A percentile compares a stretch with the other conserved stretches of the same genome.
Evolutionary conservation across 331 rosid genomes (phyloP).

Genomic region (Prunus yedoensis): DNA sequence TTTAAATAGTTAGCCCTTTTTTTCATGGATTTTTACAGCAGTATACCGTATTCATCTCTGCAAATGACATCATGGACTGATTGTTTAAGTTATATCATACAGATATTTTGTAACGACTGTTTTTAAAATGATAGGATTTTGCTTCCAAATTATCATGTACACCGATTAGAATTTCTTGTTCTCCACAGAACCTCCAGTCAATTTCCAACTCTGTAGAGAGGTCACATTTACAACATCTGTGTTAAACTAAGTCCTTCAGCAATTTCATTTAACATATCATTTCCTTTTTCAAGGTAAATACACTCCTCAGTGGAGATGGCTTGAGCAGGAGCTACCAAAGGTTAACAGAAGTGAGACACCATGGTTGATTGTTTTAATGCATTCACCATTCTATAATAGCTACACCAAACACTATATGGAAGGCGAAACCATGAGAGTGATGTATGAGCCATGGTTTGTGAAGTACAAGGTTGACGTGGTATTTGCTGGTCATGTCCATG

Average conservation of each 20-base stretch:
- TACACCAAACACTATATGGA: constrained; percentile 74
- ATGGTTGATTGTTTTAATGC: constrained; percentile 75
- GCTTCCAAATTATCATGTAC: not conserved
- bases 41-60: not conserved
- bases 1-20: not conserved
- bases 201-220: not conserved
- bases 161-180: not conserved
- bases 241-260: not conserved
- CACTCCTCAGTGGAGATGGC: constrained; percentile 73
- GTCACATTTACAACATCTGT: not conserved
- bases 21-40: not conserved
- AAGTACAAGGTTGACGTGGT: constrained; percentile 76
- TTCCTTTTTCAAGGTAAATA: constrained; percentile 50
- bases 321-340: constrained; percentile 53
- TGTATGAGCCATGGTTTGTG: constrained; percentile 71
- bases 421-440: constrained; percentile 85
- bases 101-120: not conserved
- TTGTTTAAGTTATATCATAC: not conserved
- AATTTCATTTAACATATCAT: not conserved
- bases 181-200: not conserved
- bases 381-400: constrained; percentile 78
- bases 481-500: constrained; percentile 79
- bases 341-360: constrained; percentile 77
- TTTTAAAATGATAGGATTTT: not conserved
- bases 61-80: not conserved